These are phyloP conservation scores for Ceriops tagal DNA, from an alignment of 345 rosid genomes.

Conservation along the genomic window DNA sequence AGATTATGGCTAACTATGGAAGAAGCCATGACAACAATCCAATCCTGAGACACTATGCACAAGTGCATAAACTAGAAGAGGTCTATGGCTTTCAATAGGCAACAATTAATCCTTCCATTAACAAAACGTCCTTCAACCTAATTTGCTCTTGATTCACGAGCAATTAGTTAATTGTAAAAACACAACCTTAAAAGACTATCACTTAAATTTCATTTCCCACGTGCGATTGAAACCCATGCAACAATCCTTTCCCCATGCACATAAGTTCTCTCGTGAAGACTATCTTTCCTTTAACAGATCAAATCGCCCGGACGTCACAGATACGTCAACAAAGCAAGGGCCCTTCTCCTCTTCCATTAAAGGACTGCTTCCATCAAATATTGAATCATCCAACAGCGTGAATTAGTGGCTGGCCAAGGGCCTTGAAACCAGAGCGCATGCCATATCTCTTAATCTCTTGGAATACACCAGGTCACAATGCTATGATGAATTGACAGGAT, in stretches of 20 bases:
- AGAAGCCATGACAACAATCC: background rate
- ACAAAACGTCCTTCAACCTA: background rate
- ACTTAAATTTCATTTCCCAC: background rate
- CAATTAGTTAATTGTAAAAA: background rate
- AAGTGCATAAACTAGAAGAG: background rate
- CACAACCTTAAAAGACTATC: background rate
- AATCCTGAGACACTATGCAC: background rate
- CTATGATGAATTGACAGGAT: background rate
- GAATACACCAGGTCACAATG: conserved; percentile 3
- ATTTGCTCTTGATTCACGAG: background rate
- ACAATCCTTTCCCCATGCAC: background rate
- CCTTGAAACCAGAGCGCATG: background rate
- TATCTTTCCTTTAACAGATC: background rate
- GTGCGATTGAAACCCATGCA: background rate
- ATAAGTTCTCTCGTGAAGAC: background rate
- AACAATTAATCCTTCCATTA: background rate
- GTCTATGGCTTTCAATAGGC: background rate
- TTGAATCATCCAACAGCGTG: too few species aligned
- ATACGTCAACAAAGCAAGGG: too few species aligned
- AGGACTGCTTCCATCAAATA: too few species aligned
- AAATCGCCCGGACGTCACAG: too few species aligned
- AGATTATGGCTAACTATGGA: background rate
- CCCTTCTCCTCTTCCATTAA: too few species aligned
- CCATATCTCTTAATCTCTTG: background rate
- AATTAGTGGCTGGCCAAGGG: background rate